These are phyloP conservation scores for Phytopythium aichiense DNA, from an alignment of 352 stramenopile genomes.

Conservation along the genomic window DNA sequence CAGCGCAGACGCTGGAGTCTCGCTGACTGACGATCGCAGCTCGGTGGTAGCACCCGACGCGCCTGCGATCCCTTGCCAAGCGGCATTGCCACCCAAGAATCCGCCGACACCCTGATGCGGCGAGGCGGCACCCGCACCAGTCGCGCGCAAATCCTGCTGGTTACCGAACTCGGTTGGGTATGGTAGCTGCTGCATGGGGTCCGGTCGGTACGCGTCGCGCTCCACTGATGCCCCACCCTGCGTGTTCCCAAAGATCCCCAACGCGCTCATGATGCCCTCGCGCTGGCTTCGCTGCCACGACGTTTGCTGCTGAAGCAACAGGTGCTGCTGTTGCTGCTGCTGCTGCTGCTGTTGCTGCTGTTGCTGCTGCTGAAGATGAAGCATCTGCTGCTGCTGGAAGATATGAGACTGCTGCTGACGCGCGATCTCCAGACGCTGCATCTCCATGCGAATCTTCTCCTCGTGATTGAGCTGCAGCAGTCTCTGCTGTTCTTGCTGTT, in stretches of 20 bases:
- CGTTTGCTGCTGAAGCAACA: constrained; percentile 69
- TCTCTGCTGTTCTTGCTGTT: constrained; percentile 69
- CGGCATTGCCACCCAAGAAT: constrained; percentile 23
- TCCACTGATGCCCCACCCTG: constrained; percentile 19
- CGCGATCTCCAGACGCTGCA: constrained; percentile 72
- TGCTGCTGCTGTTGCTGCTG: constrained; percentile 49
- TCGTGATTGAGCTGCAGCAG: constrained; percentile 64
- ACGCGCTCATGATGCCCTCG: constrained; percentile 72
- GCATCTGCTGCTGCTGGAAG: constrained; percentile 48
- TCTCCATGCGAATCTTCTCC: constrained; percentile 80
- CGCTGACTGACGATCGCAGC: background rate
- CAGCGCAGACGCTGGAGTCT: background rate
- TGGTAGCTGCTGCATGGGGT: constrained; percentile 38
- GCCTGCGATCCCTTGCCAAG: background rate
- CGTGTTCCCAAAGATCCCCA: constrained; percentile 58
- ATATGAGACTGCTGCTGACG: constrained; percentile 64
- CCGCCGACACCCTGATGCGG: constrained; percentile 18
- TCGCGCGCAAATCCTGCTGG: constrained; percentile 31
- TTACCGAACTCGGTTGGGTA: constrained; percentile 51
- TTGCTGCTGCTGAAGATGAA: constrained; percentile 34
- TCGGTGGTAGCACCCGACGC: background rate
- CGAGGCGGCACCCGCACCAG: constrained; percentile 9
- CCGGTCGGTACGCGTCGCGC: constrained; percentile 27
- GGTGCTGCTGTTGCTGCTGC: constrained; percentile 65
- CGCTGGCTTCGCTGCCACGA: constrained; percentile 74